Conservation (phyloP, 495 filamentous ascomycete genomes). For the Podospora conica region DNA sequence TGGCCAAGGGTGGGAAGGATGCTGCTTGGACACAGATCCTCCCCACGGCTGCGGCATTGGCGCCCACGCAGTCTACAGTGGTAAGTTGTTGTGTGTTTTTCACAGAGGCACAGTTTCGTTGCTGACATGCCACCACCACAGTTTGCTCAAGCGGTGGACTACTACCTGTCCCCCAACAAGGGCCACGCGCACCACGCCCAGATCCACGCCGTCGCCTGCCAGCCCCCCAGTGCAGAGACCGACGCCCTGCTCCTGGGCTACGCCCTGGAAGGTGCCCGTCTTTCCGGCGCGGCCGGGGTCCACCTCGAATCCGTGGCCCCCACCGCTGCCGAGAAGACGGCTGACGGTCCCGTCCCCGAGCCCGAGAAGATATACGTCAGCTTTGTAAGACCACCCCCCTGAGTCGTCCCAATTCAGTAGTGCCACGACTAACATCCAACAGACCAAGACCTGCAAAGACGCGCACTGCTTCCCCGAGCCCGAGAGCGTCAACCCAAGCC, state of each 20-base stretch:
- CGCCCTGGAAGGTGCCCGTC: constrained; percentile 47
- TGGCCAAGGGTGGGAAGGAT: constrained; percentile 65
- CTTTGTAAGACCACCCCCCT: constrained; percentile 47
- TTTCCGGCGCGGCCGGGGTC: constrained; percentile 40
- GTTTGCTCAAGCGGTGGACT: constrained; percentile 73
- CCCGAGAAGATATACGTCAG: constrained; percentile 41
- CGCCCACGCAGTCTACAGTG: constrained; percentile 66
- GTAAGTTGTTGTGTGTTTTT: constrained; percentile 23
- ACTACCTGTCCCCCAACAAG: constrained; percentile 54
- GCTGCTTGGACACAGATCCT: constrained; percentile 70
- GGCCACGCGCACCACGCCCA: constrained; percentile 51
- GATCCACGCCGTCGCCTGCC: constrained; percentile 48
- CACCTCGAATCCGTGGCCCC: constrained; percentile 47
- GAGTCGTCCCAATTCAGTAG: background rate
- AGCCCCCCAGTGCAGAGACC: constrained; percentile 24
- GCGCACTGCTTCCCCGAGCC: constrained; percentile 62
- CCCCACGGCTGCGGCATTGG: constrained; percentile 37
- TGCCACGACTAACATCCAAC: constrained; percentile 39
- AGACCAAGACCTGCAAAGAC: constrained; percentile 54
- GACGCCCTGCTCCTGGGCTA: constrained; percentile 45
- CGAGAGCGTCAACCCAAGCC: constrained; percentile 55
- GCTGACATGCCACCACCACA: constrained; percentile 11
- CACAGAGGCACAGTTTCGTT: too few relatives aligned
- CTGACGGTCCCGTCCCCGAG: constrained; percentile 35
- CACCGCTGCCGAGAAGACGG: constrained; percentile 48